phyloP scores from a whole-genome alignment of 2,329 filamentous ascomycete genomes.

The Calonectria hawksworthii region DNA sequence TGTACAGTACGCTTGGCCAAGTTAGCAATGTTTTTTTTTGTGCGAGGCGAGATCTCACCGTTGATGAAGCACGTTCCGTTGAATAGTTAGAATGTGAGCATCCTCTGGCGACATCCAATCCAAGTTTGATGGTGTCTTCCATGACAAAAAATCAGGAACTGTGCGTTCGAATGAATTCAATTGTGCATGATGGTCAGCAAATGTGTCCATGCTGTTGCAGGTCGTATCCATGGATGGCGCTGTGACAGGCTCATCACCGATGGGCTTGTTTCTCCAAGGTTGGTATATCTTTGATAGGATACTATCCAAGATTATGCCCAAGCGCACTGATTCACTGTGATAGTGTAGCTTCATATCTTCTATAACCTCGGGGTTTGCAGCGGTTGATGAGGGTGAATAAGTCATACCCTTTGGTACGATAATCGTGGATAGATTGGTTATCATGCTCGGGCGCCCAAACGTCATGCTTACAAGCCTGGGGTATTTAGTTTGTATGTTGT shows the following conservation, averaged over 20 bases:
- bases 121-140: not conserved
- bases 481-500: conserved; percentile 1
- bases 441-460: conserved; percentile 44
- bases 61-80: conserved; percentile 21
- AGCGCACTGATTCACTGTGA: not conserved
- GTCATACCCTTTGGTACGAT: too few species aligned
- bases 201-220: not conserved
- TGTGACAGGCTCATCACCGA: not conserved
- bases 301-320: not conserved
- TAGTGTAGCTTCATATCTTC: conserved; percentile 1
- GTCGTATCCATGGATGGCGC: not conserved
- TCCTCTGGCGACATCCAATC: not conserved
- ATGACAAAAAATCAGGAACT: not conserved
- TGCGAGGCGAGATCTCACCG: not conserved
- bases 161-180: conserved; percentile 1
- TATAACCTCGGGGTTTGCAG: not conserved
- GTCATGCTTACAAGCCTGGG: conserved; percentile 46
- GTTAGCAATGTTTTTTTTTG: not conserved
- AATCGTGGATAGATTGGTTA: conserved; percentile 31
- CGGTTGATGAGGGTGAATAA: too few species aligned
- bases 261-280: not conserved
- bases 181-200: not conserved
- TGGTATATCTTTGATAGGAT: conserved; percentile 16
- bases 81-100: not conserved
- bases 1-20: conserved; percentile 5